These are phyloP conservation scores for Colletotrichum nymphaeae DNA, from an alignment of 2,329 filamentous ascomycete species.

Conservation along the genomic window DNA sequence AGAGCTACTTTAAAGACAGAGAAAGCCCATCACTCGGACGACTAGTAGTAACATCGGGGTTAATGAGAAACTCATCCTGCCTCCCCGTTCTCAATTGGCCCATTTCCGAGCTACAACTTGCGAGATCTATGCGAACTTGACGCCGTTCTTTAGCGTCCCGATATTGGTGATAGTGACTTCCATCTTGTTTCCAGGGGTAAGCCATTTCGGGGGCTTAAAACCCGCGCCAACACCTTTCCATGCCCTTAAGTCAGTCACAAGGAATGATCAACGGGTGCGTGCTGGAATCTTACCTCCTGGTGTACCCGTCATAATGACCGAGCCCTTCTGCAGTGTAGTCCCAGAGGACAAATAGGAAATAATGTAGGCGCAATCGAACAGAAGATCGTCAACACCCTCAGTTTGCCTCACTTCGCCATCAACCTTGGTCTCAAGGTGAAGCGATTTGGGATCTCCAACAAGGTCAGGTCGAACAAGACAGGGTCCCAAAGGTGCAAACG, in stretches of 20 bases:
- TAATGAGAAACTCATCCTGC: not conserved
- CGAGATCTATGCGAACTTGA: slow-evolving; percentile 39
- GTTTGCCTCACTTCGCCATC: slow-evolving; percentile 61
- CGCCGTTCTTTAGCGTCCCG: slow-evolving; percentile 53
- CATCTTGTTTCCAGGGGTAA: slow-evolving; percentile 52
- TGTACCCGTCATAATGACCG: slow-evolving; percentile 59
- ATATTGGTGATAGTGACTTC: slow-evolving; percentile 52
- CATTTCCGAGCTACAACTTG: not conserved
- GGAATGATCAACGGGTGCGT: not conserved
- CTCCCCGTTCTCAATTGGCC: not conserved
- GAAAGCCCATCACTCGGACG: not conserved
- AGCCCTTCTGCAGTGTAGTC: slow-evolving; percentile 55
- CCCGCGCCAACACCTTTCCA: slow-evolving; percentile 53
- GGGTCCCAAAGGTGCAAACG: slow-evolving; percentile 64
- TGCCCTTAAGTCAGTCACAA: not conserved
- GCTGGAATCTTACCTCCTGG: slow-evolving; percentile 47
- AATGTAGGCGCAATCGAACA: slow-evolving; percentile 54
- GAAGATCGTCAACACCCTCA: slow-evolving; percentile 51
- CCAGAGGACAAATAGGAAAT: slow-evolving; percentile 52
- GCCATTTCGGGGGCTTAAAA: slow-evolving; percentile 50
- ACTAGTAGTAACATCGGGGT: not conserved
- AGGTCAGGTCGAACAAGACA: slow-evolving; percentile 55
- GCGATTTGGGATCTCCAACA: slow-evolving; percentile 53
- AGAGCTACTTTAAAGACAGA: not conserved
- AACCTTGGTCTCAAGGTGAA: slow-evolving; percentile 58